A percentile compares a stretch with the other conserved stretches of the same genome.
Conservation (phyloP, 2,329 filamentous ascomycete genomes). For the Huntiella decipiens region DNA sequence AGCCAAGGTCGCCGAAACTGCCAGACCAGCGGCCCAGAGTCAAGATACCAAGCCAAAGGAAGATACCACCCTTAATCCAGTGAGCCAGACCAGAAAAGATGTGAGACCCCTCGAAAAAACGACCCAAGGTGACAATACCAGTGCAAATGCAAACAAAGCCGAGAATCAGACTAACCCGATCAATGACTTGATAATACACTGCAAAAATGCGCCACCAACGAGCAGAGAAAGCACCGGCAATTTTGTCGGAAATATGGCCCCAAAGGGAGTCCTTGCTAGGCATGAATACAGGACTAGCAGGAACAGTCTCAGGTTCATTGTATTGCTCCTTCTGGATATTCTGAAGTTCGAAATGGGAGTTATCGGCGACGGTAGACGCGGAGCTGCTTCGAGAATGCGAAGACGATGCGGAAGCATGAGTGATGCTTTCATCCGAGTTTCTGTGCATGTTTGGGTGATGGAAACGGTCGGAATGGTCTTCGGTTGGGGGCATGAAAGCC, state of each 20-base stretch:
- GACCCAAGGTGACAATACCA: constrained; percentile 58
- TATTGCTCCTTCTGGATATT: constrained; percentile 23
- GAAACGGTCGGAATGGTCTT: constrained; percentile 13
- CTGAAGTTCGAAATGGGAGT: constrained; percentile 22
- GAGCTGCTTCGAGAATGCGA: constrained; percentile 38
- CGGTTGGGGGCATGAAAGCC: neutral
- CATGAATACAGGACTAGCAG: neutral
- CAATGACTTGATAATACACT: constrained; percentile 45
- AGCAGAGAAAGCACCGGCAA: constrained; percentile 11
- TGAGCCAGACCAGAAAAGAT: constrained; percentile 80
- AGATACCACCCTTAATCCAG: constrained; percentile 85
- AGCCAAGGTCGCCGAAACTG: constrained; percentile 75
- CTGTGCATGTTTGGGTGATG: constrained; percentile 20
- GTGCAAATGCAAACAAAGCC: constrained; percentile 55
- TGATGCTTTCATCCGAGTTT: constrained; percentile 52
- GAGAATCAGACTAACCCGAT: constrained; percentile 59
- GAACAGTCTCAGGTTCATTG: constrained; percentile 24
- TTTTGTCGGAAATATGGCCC: constrained; percentile 1
- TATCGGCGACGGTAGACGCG: constrained; percentile 37
- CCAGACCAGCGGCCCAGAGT: constrained; percentile 82
- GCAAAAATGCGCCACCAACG: constrained; percentile 32
- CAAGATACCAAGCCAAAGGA: constrained; percentile 80
- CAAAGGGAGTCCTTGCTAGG: neutral
- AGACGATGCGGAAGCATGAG: constrained; percentile 56
- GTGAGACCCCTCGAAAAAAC: constrained; percentile 53